Conservation (phyloP, 2,329 filamentous ascomycete species). For the Curvularia sp. region DNA sequence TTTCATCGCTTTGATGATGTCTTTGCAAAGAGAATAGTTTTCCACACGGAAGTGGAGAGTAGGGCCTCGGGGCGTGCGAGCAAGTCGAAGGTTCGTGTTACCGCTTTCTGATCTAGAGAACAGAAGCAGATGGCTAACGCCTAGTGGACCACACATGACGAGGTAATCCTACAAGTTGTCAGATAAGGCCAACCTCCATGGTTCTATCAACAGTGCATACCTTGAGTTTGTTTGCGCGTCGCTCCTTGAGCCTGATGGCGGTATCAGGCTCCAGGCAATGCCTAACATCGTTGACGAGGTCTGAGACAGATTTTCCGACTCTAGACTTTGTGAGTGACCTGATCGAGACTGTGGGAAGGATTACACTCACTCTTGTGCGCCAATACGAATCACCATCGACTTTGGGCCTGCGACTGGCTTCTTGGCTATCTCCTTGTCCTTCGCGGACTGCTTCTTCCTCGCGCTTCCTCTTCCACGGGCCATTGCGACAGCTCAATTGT, state of each 20-base stretch:
- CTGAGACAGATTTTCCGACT: conserved; percentile 87
- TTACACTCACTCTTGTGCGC: conserved; percentile 71
- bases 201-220: neutral
- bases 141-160: conserved; percentile 92
- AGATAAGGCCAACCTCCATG: conserved; percentile 68
- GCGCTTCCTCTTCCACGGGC: conserved; percentile 39
- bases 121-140: conserved; percentile 89
- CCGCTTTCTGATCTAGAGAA: conserved; percentile 90
- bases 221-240: conserved; percentile 22
- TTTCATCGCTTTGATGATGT: conserved; percentile 83
- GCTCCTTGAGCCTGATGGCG: conserved; percentile 78
- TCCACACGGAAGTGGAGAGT: conserved; percentile 95
- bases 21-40: conserved; percentile 91
- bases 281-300: conserved; percentile 89
- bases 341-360: neutral
- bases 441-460: conserved; percentile 45
- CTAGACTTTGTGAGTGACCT: neutral
- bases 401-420: conserved; percentile 77
- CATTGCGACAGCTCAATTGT: conserved; percentile 31
- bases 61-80: conserved; percentile 86
- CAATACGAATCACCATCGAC: conserved; percentile 98
- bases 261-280: conserved; percentile 96
- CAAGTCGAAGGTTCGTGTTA: conserved; percentile 90
- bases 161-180: conserved; percentile 93
- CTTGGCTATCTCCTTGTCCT: conserved; percentile 54